These are phyloP conservation scores for Diospyros lotus DNA, from an alignment of 148 eudicot species.

Conservation along the genomic window DNA sequence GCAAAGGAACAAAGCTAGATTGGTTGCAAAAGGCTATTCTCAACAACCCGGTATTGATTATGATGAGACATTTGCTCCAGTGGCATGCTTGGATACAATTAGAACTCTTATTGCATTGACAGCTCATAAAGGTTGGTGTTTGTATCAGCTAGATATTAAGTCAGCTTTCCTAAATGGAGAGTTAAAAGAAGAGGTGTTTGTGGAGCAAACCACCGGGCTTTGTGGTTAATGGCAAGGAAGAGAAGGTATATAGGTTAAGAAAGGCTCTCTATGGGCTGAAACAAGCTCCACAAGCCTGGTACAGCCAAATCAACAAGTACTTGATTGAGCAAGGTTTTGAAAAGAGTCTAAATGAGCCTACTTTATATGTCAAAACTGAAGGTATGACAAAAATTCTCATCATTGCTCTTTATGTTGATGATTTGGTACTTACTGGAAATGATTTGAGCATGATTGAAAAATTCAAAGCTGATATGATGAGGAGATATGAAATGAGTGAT, in stretches of 20 bases:
- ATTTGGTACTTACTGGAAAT: not conserved
- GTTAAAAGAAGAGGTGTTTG: not conserved
- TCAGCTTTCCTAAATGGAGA: not conserved
- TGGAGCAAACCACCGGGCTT: not conserved
- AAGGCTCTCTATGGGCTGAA: constrained; percentile 2
- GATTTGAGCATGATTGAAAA: not conserved
- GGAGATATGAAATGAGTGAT: not conserved
- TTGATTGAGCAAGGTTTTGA: not conserved
- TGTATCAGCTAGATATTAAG: not conserved
- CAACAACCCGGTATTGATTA: not conserved
- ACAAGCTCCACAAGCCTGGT: constrained; percentile 4
- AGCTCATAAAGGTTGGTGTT: not conserved
- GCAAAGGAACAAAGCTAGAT: not conserved
- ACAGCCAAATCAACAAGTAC: not conserved
- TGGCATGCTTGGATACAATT: not conserved
- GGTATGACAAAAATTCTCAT: not conserved
- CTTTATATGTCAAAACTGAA: not conserved
- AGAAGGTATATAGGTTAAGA: not conserved
- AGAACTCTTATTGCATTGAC: not conserved
- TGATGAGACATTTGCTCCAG: not conserved
- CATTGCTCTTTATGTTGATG: not conserved
- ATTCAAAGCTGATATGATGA: not conserved
- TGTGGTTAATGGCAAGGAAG: not conserved
- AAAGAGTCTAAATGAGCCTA: not conserved
- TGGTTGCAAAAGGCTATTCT: not conserved